phyloP scores from a whole-genome alignment of 495 filamentous ascomycete species.

The Lophiostoma macrostomum region DNA sequence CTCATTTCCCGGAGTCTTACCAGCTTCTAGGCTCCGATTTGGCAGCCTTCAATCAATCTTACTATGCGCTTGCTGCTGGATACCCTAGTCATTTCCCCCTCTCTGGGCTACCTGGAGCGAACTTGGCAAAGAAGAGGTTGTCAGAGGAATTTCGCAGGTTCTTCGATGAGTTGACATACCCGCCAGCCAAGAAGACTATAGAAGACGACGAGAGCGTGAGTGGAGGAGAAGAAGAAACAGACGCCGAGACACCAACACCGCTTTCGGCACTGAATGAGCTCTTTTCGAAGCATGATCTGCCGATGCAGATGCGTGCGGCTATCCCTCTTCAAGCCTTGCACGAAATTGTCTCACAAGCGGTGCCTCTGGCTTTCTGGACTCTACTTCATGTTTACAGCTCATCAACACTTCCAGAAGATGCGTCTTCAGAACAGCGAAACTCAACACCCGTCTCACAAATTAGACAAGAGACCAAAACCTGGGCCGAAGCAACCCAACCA shows the following conservation, averaged over 20 bases:
- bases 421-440: neutral
- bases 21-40: constrained; percentile 53
- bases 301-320: constrained; percentile 29
- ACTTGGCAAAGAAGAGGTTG: constrained; percentile 52
- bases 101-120: constrained; percentile 50
- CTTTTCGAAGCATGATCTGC: constrained; percentile 15
- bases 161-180: constrained; percentile 40
- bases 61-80: constrained; percentile 51
- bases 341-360: constrained; percentile 52
- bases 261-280: constrained; percentile 18
- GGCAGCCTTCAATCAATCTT: constrained; percentile 54
- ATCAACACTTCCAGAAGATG: neutral
- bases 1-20: constrained; percentile 54
- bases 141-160: constrained; percentile 48
- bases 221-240: constrained; percentile 23
- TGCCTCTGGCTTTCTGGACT: constrained; percentile 56
- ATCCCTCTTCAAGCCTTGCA: constrained; percentile 46
- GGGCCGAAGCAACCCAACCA: constrained; percentile 46
- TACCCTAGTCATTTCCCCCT: constrained; percentile 53
- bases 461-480: constrained; percentile 52
- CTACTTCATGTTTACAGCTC: constrained; percentile 51
- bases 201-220: constrained; percentile 22
- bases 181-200: constrained; percentile 25
- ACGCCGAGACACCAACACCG: constrained; percentile 25
- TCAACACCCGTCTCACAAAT: constrained; percentile 44